These are phyloP conservation scores for Phascolomyces articulosus DNA, from an alignment of 371 early-diverging fungal genomes.

Conservation along the genomic window DNA sequence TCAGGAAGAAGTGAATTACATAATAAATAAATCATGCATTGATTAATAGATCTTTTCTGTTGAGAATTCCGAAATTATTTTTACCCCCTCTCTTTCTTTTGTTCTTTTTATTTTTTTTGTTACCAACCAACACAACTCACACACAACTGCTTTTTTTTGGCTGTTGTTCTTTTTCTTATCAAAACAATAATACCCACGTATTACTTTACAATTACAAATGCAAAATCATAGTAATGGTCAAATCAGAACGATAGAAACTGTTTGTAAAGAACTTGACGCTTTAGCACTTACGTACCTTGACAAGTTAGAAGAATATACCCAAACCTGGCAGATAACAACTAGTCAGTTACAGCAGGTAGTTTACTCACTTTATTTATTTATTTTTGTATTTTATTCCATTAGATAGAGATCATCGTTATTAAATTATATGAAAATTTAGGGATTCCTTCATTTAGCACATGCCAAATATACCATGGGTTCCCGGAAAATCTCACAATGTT, in stretches of 20 bases:
- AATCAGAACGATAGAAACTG: slow-evolving; percentile 1
- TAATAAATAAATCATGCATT: too few species aligned
- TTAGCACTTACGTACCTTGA: slow-evolving; percentile 35
- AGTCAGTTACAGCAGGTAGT: slow-evolving; percentile 35
- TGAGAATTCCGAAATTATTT: too few species aligned
- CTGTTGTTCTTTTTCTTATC: too few species aligned
- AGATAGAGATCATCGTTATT: too few species aligned
- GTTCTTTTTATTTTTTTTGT: too few species aligned
- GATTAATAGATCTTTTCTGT: too few species aligned
- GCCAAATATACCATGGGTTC: slow-evolving; percentile 62
- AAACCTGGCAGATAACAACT: slow-evolving; percentile 26
- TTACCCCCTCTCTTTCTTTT: too few species aligned
- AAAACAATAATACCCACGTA: not conserved
- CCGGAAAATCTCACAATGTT: slow-evolving; percentile 39
- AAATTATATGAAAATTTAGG: slow-evolving; percentile 26
- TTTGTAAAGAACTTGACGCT: slow-evolving; percentile 34
- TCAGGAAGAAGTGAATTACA: too few species aligned
- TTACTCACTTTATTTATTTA: not conserved
- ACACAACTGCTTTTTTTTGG: too few species aligned
- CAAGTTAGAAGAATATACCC: slow-evolving; percentile 37
- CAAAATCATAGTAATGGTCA: not conserved
- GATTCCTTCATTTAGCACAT: slow-evolving; percentile 52
- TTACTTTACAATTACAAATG: not conserved
- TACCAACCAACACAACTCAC: too few species aligned
- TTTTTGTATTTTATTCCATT: too few species aligned